Percentiles rank a stretch among this genome's conserved stretches.
Evolutionary conservation across 192 early-diverging fungal genomes (phyloP).

Genomic region (Thoreauomyces humboldtii): DNA sequence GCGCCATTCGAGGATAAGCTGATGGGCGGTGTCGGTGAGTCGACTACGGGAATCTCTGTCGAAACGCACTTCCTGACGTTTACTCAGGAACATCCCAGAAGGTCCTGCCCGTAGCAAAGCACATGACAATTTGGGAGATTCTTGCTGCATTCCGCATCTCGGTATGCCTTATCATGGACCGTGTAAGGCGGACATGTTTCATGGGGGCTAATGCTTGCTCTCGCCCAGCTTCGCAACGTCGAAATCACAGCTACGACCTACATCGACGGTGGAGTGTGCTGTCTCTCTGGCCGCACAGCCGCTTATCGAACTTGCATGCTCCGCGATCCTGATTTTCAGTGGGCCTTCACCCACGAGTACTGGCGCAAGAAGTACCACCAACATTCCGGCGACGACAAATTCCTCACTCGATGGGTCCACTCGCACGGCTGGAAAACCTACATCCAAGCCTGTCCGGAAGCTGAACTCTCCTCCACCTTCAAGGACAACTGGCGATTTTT

Average conservation of each 20-base stretch:
- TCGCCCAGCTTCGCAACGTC: constrained; percentile 59
- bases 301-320: constrained; percentile 68
- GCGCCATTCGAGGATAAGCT: constrained; percentile 70
- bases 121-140: constrained; percentile 70
- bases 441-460: constrained; percentile 65
- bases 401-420: constrained; percentile 71
- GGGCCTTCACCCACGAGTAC: constrained; percentile 68
- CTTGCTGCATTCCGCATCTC: constrained; percentile 68
- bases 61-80: too few species aligned
- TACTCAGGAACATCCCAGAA: constrained; percentile 64
- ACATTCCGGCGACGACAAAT: constrained; percentile 74
- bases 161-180: constrained; percentile 11
- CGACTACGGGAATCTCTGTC: too few species aligned
- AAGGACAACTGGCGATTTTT: constrained; percentile 75
- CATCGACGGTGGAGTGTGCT: constrained; percentile 73
- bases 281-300: constrained; percentile 69
- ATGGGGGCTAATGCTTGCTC: not conserved
- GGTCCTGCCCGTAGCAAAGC: constrained; percentile 57
- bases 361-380: constrained; percentile 72
- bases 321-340: constrained; percentile 69
- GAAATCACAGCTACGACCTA: constrained; percentile 72
- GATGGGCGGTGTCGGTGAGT: constrained; percentile 71
- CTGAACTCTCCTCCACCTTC: constrained; percentile 67
- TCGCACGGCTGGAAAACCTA: constrained; percentile 68
- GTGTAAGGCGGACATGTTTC: not conserved